These are phyloP conservation scores for Salvia splendens DNA, from an alignment of 257 asterid species.

Conservation along the genomic window DNA sequence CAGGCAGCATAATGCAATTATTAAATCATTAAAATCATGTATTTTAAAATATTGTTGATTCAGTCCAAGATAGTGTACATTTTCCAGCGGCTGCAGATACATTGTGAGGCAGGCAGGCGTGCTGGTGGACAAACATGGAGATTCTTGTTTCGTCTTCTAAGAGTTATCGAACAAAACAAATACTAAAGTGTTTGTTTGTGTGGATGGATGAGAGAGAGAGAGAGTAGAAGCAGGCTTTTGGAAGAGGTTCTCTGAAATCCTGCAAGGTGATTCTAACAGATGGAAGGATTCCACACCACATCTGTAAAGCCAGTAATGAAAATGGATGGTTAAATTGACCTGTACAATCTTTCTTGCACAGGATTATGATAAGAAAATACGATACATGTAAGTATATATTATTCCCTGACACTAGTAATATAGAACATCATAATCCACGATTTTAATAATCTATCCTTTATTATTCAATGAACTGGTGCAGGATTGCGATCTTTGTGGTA, in stretches of 20 bases:
- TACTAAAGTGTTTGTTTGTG: not conserved
- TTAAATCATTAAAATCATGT: not conserved
- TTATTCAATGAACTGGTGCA: not conserved
- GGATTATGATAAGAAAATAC: constrained; percentile 8
- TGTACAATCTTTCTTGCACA: constrained; percentile 4
- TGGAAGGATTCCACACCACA: constrained; percentile 42
- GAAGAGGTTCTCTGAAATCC: constrained; percentile 35
- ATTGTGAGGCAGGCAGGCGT: constrained; percentile 38
- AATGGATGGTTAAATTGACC: not conserved
- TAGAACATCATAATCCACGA: constrained; percentile 15
- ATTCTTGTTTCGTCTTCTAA: constrained; percentile 26
- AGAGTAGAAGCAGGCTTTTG: constrained; percentile 36
- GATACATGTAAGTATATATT: too few relatives aligned
- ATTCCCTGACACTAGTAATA: constrained; percentile 29
- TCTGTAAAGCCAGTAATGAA: constrained; percentile 31
- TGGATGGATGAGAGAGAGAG: constrained; percentile 6
- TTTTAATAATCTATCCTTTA: not conserved
- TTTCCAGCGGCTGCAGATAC: constrained; percentile 26
- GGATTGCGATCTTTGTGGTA: constrained; percentile 9
- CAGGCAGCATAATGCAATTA: constrained; percentile 21
- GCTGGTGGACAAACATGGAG: constrained; percentile 37
- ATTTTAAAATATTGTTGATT: constrained; percentile 26
- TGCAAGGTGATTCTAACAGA: constrained; percentile 37
- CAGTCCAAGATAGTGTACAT: constrained; percentile 32
- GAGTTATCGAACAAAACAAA: not conserved